phyloP scores from a whole-genome alignment of 345 rosid genomes.

The Litchi chinensis region DNA sequence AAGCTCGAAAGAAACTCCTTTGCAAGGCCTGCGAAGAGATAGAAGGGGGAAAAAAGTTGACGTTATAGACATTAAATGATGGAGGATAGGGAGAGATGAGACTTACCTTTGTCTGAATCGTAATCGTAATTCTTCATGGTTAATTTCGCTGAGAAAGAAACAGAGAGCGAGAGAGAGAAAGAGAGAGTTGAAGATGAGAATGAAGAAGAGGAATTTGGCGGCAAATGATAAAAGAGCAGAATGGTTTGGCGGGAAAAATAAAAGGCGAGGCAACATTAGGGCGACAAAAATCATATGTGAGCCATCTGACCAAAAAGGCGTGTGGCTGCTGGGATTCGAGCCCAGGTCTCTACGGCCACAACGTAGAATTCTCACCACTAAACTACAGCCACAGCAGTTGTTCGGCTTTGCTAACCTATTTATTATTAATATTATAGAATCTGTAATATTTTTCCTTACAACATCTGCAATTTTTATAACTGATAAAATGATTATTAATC shows the following conservation, averaged over 20 bases:
- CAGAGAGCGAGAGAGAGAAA: slow-evolving; percentile 15
- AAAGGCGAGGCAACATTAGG: neutral
- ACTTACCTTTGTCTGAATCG: slow-evolving; percentile 63
- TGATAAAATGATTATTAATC: too few species aligned
- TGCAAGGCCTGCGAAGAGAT: slow-evolving; percentile 48
- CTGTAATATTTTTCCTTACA: too few species aligned
- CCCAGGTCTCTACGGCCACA: slow-evolving; percentile 69
- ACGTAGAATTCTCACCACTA: slow-evolving; percentile 75
- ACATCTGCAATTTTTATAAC: too few species aligned
- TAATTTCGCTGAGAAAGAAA: slow-evolving; percentile 7
- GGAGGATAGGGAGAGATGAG: neutral
- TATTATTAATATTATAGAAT: too few species aligned
- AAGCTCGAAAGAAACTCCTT: slow-evolving; percentile 81
- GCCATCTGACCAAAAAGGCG: too few species aligned
- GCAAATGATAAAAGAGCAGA: slow-evolving; percentile 9
- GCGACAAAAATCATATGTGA: neutral
- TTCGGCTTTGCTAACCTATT: too few species aligned
- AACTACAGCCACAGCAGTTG: slow-evolving; percentile 51
- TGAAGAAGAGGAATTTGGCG: slow-evolving; percentile 27
- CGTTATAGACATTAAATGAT: neutral
- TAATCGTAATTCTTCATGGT: slow-evolving; percentile 66
- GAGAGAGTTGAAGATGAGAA: slow-evolving; percentile 3
- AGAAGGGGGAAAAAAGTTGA: neutral
- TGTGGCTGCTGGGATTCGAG: slow-evolving; percentile 76
- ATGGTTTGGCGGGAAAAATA: slow-evolving; percentile 56